phyloP scores from a whole-genome alignment of 352 stramenopile species.

The Pilasporangium apinafurcum region DNA sequence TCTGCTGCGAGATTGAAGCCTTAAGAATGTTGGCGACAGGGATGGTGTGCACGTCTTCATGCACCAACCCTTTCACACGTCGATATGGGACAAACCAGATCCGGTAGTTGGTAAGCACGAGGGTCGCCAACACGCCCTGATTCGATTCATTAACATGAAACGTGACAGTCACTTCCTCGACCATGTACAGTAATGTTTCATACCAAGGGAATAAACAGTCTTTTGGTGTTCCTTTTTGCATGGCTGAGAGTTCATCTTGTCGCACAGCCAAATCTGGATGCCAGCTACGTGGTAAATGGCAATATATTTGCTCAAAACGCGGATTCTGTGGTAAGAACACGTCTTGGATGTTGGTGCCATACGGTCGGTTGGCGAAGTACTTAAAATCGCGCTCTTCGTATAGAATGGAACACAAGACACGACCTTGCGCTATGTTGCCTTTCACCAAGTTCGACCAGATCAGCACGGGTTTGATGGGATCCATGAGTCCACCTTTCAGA shows the following conservation, averaged over 20 bases:
- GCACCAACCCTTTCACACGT: slow-evolving; percentile 57
- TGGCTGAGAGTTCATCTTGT: slow-evolving; percentile 56
- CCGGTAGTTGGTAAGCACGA: slow-evolving; percentile 80
- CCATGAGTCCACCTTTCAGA: slow-evolving; percentile 6
- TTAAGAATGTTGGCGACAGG: slow-evolving; percentile 74
- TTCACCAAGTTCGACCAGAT: slow-evolving; percentile 75
- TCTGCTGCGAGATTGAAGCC: slow-evolving; percentile 69
- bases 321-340: slow-evolving; percentile 79
- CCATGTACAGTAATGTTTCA: slow-evolving; percentile 79
- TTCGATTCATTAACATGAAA: slow-evolving; percentile 86
- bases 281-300: slow-evolving; percentile 73
- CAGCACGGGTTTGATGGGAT: slow-evolving; percentile 47
- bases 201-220: slow-evolving; percentile 80
- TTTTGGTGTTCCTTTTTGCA: slow-evolving; percentile 58
- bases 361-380: slow-evolving; percentile 58
- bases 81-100: slow-evolving; percentile 84
- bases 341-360: slow-evolving; percentile 69
- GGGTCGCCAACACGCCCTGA: slow-evolving; percentile 70
- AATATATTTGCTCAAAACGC: slow-evolving; percentile 69
- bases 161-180: slow-evolving; percentile 83
- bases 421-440: slow-evolving; percentile 41
- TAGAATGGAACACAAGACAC: slow-evolving; percentile 66
- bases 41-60: slow-evolving; percentile 84
- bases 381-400: slow-evolving; percentile 66
- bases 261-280: slow-evolving; percentile 62